Evolutionary conservation across 768 basidiomycete genomes (phyloP).

Genomic region (Naganishia vishniacii): DNA sequence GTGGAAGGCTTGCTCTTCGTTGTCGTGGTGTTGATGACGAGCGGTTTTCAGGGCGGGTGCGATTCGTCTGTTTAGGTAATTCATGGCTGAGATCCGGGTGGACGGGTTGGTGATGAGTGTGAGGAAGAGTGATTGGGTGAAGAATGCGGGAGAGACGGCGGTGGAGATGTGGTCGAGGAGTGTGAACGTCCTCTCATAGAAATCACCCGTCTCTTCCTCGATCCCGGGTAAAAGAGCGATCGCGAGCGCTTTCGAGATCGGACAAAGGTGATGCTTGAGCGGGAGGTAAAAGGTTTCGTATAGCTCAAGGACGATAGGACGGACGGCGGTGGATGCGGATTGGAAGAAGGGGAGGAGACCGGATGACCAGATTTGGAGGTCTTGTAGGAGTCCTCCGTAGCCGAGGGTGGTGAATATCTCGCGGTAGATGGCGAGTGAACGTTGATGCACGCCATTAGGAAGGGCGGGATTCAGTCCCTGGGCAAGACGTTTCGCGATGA

Average conservation of each 20-base stretch:
- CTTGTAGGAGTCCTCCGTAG: conserved; percentile 74
- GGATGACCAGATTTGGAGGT: conserved; percentile 87
- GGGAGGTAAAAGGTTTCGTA: conserved; percentile 90
- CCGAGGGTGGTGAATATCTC: conserved; percentile 88
- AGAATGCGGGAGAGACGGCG: conserved; percentile 79
- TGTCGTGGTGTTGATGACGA: no score
- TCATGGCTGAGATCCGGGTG: conserved; percentile 77
- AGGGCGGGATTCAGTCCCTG: conserved; percentile 98
- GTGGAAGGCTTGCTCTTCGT: no score
- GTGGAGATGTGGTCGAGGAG: conserved; percentile 76
- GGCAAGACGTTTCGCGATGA: conserved; percentile 87
- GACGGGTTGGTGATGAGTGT: conserved; percentile 83
- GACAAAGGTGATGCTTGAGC: conserved; percentile 67
- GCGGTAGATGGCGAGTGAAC: conserved; percentile 88
- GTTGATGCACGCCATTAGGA: conserved; percentile 92
- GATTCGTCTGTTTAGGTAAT: conserved; percentile 74
- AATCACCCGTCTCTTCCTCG: conserved; percentile 96
- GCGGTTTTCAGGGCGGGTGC: conserved; percentile 48
- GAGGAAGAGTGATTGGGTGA: conserved; percentile 92
- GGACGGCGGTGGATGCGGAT: conserved; percentile 94
- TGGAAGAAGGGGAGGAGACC: conserved; percentile 98
- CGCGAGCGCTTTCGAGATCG: conserved; percentile 89
- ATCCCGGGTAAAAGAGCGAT: conserved; percentile 87
- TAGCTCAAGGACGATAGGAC: conserved; percentile 84
- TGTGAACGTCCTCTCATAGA: conserved; percentile 82